Evolutionary conservation across 495 filamentous ascomycete species (phyloP), one percentile per base, ranked within the genome.

Genomic region (Podospora anserina): DNA sequence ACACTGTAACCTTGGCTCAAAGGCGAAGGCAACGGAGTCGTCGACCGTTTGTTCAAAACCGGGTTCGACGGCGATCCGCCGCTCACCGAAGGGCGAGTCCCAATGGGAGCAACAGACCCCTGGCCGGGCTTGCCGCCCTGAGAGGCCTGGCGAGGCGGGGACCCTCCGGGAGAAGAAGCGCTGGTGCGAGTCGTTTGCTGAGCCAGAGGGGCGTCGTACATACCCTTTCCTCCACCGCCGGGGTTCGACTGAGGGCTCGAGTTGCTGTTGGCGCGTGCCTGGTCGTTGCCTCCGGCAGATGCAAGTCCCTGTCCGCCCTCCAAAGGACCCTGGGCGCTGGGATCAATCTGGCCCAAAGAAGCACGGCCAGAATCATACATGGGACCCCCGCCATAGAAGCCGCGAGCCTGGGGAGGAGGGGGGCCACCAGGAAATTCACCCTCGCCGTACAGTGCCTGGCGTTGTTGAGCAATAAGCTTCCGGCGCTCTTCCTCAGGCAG

Each of bases 401-500:
- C 86, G 68, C 90, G 86, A 68, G 87, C 78, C 65, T 70, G 71
- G 0, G 78, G 75, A 44, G 81, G 71, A 1, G 78, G 75, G 30
- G 82, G 75, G 19, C 83, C 82, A 61, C 19, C 61, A 27, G 86
- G 77, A 78, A 87, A 93, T 56, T 79, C 76, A 74, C 85, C 86
- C 68, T 94, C 89, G 76, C 92, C 92, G 79, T 97, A 99, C 71
- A 99, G 80, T 61, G 93, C 93, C 70, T 90, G 91, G 78, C 95
- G 93, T 79, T 99, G 95, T 75, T 94, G 94, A 72, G 93, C 91
- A 74, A 99, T 94, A 73, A 99, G 88, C 68, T 97, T 93, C 68
- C 95, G 94, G 75, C 95, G 93, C 68, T 96, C 93, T 63, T 98
- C 95, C 82, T 98, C 95, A 78, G 89, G 94, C 91, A 96, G 90